These are phyloP conservation scores for Venustampulla echinocandica DNA, from an alignment of 495 filamentous ascomycete species.

Conservation along the genomic window DNA sequence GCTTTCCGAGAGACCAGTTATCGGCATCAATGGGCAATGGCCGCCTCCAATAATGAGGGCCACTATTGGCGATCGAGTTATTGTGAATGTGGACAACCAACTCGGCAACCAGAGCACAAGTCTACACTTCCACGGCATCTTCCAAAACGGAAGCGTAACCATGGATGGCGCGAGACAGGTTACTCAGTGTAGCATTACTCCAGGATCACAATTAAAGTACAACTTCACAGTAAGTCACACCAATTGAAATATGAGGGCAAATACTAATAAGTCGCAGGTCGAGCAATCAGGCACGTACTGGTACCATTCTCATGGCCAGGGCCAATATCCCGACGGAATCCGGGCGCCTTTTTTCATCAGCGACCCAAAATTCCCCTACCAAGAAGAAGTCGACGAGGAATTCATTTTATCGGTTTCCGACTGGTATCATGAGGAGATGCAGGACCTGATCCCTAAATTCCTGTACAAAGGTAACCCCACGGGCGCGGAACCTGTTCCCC, in stretches of 20 bases:
- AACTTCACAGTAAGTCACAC: slow-evolving; percentile 61
- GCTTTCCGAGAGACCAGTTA: slow-evolving; percentile 52
- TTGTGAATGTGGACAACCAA: slow-evolving; percentile 65
- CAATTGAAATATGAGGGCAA: slow-evolving; percentile 26
- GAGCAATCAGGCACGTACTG: slow-evolving; percentile 62
- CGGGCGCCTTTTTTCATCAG: slow-evolving; percentile 54
- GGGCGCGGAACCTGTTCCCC: slow-evolving; percentile 56
- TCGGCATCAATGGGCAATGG: slow-evolving; percentile 80
- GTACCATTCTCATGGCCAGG: slow-evolving; percentile 59
- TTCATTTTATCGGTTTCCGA: slow-evolving; percentile 47
- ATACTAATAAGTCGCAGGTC: slow-evolving; percentile 24
- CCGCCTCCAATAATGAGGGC: slow-evolving; percentile 61
- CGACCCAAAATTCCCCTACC: slow-evolving; percentile 45
- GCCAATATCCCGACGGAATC: slow-evolving; percentile 58
- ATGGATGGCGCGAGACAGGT: slow-evolving; percentile 70
- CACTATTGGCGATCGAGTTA: slow-evolving; percentile 58
- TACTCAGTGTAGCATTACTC: slow-evolving; percentile 60
- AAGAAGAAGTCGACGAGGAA: slow-evolving; percentile 49
- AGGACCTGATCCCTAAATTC: slow-evolving; percentile 45
- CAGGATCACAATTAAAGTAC: slow-evolving; percentile 59
- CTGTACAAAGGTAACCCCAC: slow-evolving; percentile 49
- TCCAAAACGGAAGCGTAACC: slow-evolving; percentile 54
- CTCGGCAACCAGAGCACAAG: slow-evolving; percentile 65
- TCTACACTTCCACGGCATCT: slow-evolving; percentile 77
- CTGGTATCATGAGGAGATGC: slow-evolving; percentile 38